Evolutionary conservation across 306 rosid species (phyloP).

Genomic region (Cucurbita argyrosperma): DNA sequence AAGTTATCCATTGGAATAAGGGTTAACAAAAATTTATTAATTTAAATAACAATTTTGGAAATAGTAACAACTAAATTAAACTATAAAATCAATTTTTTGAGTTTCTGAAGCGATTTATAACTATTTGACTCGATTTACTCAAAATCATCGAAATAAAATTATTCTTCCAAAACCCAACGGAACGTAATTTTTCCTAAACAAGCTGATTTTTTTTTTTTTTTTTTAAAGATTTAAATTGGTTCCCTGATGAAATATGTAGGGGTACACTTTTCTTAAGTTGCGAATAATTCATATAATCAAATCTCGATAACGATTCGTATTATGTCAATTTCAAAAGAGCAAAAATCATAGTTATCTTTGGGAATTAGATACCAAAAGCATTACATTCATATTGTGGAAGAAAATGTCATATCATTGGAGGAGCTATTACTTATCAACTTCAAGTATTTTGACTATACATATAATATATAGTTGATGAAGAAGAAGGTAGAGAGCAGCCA

Average conservation of each 20-base stretch:
- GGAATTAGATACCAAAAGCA: neutral
- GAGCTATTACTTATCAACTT: neutral
- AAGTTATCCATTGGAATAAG: neutral
- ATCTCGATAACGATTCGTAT: no score
- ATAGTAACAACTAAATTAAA: neutral
- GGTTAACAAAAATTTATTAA: neutral
- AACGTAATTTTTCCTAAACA: no score
- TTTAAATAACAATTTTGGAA: neutral
- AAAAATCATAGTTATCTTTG: neutral
- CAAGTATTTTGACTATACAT: neutral
- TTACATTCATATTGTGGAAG: neutral
- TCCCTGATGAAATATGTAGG: no score
- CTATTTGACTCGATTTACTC: no score
- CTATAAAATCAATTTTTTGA: neutral
- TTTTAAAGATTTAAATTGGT: no score
- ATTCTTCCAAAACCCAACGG: no score
- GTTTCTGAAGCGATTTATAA: no score
- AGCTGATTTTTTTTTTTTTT: no score
- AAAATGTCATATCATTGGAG: neutral
- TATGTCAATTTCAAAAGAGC: neutral
- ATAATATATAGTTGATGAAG: neutral
- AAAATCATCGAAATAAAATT: no score
- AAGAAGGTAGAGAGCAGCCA: neutral
- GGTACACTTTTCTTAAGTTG: no score
- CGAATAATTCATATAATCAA: no score